Evolutionary conservation across 257 asterid genomes (phyloP).

Genomic region (Solanum raphanifolium): DNA sequence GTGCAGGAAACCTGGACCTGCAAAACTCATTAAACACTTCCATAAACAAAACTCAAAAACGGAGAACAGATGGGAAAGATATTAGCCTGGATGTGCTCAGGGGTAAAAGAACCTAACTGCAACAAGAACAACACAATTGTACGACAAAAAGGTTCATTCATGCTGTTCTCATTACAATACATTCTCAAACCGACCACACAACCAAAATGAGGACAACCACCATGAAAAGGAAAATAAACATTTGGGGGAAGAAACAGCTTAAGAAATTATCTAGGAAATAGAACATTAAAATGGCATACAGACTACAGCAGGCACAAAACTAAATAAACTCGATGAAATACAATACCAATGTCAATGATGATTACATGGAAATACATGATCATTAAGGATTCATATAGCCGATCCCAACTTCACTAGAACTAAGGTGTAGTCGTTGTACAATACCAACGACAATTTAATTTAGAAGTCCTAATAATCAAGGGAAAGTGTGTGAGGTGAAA

Average conservation of each 20-base stretch:
- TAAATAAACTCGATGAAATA: not conserved
- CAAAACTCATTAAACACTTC: constrained; percentile 45
- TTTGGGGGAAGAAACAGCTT: not conserved
- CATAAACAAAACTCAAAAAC: not conserved
- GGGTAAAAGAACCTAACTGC: constrained; percentile 49
- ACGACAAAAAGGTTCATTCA: not conserved
- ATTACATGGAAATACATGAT: not conserved
- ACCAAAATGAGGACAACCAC: not conserved
- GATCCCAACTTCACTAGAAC: not conserved
- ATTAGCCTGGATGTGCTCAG: constrained; percentile 41
- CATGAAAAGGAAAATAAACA: not conserved
- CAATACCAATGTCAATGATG: not conserved
- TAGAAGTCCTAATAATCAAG: not conserved
- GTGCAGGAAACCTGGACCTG: constrained; percentile 93
- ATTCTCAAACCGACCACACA: not conserved
- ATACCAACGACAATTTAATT: not conserved
- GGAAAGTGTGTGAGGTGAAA: not conserved
- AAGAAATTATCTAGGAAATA: not conserved
- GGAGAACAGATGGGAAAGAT: constrained; percentile 10
- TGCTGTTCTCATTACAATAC: not conserved
- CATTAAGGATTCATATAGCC: not conserved
- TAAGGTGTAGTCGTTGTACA: not conserved
- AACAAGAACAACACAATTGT: not conserved
- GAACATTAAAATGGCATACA: not conserved
- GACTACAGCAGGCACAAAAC: not conserved